Conservation (phyloP, 2,329 filamentous ascomycete species). For the Venturia nashicola region DNA sequence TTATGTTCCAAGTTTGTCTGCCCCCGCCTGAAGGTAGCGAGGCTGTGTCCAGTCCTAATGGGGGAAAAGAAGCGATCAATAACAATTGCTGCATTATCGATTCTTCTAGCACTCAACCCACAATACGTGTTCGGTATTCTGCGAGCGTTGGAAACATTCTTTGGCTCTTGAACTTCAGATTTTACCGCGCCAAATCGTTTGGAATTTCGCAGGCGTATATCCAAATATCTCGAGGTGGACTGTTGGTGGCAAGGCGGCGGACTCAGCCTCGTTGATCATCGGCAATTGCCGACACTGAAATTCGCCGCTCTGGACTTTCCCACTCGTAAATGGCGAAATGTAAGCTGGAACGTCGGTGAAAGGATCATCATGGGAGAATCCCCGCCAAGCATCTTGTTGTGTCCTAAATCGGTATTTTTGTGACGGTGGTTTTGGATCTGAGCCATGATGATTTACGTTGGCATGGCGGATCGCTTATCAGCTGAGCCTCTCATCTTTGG, state of each 20-base stretch:
- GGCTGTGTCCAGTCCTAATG: not conserved
- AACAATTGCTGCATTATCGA: not conserved
- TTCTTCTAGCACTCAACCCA: not conserved
- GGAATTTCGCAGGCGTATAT: not conserved
- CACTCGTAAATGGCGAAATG: not conserved
- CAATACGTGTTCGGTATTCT: no score
- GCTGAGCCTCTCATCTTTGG: not conserved
- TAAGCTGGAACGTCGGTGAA: not conserved
- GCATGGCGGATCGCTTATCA: not conserved
- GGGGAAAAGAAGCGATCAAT: not conserved
- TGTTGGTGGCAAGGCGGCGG: not conserved
- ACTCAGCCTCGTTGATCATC: not conserved
- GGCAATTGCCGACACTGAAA: not conserved
- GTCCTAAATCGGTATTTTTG: not conserved
- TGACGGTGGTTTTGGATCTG: not conserved
- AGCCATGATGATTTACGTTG: not conserved
- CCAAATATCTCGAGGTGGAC: not conserved
- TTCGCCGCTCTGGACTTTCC: not conserved
- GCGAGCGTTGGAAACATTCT: not conserved
- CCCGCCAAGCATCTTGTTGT: not conserved
- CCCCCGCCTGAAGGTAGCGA: not conserved
- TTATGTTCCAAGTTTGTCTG: not conserved
- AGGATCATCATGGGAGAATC: not conserved
- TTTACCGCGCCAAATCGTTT: not conserved
- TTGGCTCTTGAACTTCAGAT: not conserved